Percentiles rank a stretch among this genome's conserved stretches.
phyloP scores from a whole-genome alignment of 2,329 filamentous ascomycete genomes.

The Cladosporium sp. region DNA sequence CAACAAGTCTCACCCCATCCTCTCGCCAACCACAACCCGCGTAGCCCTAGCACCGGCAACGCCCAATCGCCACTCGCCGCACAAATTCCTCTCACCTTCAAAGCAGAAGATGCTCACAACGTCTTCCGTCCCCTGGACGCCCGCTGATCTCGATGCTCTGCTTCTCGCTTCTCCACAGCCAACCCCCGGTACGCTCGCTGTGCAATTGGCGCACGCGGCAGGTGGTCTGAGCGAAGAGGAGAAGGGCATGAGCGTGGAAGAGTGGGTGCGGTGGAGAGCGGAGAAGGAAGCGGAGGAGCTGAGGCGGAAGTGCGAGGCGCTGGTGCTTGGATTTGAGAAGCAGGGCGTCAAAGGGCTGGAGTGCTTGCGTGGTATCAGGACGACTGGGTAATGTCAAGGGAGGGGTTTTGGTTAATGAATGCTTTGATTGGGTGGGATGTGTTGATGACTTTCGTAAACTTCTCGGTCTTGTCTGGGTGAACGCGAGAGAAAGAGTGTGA shows the following conservation, averaged over 20 bases:
- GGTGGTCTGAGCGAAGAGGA: constrained; percentile 68
- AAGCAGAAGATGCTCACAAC: constrained; percentile 49
- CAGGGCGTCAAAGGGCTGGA: constrained; percentile 76
- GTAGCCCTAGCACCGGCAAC: constrained; percentile 41
- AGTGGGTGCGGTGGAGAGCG: constrained; percentile 86
- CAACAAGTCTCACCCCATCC: constrained; percentile 22
- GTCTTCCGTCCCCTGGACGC: constrained; percentile 62
- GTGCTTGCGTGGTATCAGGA: constrained; percentile 64
- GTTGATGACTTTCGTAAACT: constrained; percentile 4
- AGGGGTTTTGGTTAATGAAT: too few relatives aligned
- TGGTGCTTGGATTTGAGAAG: constrained; percentile 78
- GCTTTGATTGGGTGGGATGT: not conserved
- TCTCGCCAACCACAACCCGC: constrained; percentile 31
- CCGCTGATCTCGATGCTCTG: constrained; percentile 71
- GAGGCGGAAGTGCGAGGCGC: constrained; percentile 73
- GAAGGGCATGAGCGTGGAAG: constrained; percentile 85
- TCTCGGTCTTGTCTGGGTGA: constrained; percentile 12
- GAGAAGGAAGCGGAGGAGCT: constrained; percentile 74
- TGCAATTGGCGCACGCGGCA: constrained; percentile 46
- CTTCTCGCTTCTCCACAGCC: constrained; percentile 47
- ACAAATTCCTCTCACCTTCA: constrained; percentile 28
- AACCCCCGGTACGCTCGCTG: constrained; percentile 21
- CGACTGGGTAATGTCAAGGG: not conserved
- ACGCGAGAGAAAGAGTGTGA: too few relatives aligned
- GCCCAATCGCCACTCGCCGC: constrained; percentile 28